These are phyloP conservation scores for Neurospora discreta DNA, from an alignment of 495 filamentous ascomycete genomes.

Conservation along the genomic window DNA sequence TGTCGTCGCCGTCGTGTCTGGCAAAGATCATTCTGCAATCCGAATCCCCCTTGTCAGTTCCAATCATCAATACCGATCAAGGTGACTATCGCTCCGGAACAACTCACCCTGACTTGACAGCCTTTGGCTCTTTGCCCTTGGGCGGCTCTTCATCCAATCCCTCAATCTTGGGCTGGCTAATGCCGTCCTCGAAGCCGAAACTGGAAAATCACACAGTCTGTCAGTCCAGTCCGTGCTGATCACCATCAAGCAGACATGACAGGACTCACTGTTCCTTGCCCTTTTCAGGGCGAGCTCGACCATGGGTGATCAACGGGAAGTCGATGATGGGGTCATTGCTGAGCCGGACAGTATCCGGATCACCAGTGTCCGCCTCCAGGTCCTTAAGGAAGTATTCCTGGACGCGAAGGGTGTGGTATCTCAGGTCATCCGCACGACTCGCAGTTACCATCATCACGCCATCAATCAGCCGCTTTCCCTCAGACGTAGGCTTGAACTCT, in stretches of 20 bases:
- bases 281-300: neutral
- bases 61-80: neutral
- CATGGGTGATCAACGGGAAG: neutral
- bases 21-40: neutral
- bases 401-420: neutral
- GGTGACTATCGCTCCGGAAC: neutral
- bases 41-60: neutral
- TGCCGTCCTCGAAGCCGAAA: slow-evolving; percentile 2
- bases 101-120: neutral
- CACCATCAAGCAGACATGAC: neutral
- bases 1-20: neutral
- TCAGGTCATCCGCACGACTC: neutral
- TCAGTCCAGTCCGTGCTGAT: neutral
- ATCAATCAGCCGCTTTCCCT: neutral
- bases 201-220: neutral
- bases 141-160: neutral
- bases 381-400: neutral
- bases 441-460: slow-evolving; percentile 1
- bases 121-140: neutral
- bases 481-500: neutral
- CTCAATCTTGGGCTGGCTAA: neutral
- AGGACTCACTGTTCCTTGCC: neutral
- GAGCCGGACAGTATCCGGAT: neutral
- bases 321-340: neutral
- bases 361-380: neutral